These are phyloP conservation scores for Colletotrichum simmondsii DNA, from an alignment of 2,329 filamentous ascomycete genomes.

Conservation along the genomic window DNA sequence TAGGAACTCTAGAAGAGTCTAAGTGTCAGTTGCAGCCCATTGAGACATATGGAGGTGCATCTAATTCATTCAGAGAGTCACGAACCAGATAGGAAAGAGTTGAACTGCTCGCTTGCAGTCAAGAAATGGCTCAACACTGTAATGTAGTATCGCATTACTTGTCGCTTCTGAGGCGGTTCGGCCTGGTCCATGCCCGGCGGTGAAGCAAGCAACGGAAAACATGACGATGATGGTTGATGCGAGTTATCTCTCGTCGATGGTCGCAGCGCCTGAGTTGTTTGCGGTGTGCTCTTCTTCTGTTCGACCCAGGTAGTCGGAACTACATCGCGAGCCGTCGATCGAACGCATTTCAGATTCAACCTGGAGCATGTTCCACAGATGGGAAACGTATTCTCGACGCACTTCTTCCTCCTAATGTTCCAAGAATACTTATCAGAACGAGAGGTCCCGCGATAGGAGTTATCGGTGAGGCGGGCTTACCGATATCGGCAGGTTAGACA, in stretches of 20 bases:
- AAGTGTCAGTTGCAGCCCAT: background rate
- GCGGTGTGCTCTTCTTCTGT: background rate
- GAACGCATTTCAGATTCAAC: constrained; percentile 33
- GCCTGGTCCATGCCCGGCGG: background rate
- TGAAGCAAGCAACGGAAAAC: background rate
- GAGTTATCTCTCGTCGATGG: background rate
- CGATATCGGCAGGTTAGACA: constrained; percentile 36
- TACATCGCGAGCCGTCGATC: constrained; percentile 26
- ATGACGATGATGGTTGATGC: background rate
- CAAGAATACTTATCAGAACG: constrained; percentile 8
- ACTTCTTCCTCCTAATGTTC: constrained; percentile 32
- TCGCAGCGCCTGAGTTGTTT: background rate
- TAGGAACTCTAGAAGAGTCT: constrained; percentile 8
- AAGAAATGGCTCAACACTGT: constrained; percentile 26
- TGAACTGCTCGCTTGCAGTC: constrained; percentile 29
- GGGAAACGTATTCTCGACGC: constrained; percentile 34
- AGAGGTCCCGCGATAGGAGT: too few species aligned
- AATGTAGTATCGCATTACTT: constrained; percentile 29
- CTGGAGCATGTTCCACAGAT: constrained; percentile 31
- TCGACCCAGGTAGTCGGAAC: constrained; percentile 29
- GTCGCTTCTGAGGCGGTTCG: constrained; percentile 24
- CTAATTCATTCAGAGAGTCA: fast-evolving
- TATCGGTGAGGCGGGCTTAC: background rate
- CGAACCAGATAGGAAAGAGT: constrained; percentile 29
- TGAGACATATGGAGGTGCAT: too few species aligned